Evolutionary conservation across 2,329 filamentous ascomycete genomes (phyloP), one percentile per base, ranked within the genome.

Genomic region (Dissoconium aciculare): DNA sequence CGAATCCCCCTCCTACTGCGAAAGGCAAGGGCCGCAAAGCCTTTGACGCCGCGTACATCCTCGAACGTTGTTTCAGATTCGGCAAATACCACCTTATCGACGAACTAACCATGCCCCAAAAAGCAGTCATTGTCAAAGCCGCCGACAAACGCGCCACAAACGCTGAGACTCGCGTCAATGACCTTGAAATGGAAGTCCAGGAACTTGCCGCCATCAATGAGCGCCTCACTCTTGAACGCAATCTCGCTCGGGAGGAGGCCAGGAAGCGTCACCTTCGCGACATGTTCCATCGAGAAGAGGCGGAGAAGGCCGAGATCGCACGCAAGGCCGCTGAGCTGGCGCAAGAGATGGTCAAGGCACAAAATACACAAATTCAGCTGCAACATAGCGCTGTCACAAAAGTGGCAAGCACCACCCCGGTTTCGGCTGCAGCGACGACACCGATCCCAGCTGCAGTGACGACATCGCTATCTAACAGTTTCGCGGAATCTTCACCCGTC

Each of bases 61-160:
- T 23, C 19, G 19, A 23, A 8, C 19, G 19, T n/a, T n/a, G 8
- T n/a, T 8, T 23, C 19, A 8, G 8, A n/a, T n/a, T 8, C n/a
- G n/a, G n/a, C 19, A n/a, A 23, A 23, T 23, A 23, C 19, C 19
- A 23, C n/a, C 19, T 23, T n/a, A n/a, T 23, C 19, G 19, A 23
- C 8, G n/a, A 23, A 23, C 19, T 23, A n/a, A 23, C 19, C 19
- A 23, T 8, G 19, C 8, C 19, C n/a, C 19, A 23, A 23, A 23
- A 8, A 8, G 8, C n/a, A 23, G 19, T 23, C 19, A 8, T 23
- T 23, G 8, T 23, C 19, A 23, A 23, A n/a, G 19, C 19, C n/a
- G 19, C 19, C 19, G n/a, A 23, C n/a, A 8, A 23, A 23, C 19
- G 19, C 8, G 19, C 8, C 8, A n/a, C 8, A 23, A n/a, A 23